Evolutionary conservation across 495 filamentous ascomycete genomes (phyloP).

Genomic region (Collariella sp.): DNA sequence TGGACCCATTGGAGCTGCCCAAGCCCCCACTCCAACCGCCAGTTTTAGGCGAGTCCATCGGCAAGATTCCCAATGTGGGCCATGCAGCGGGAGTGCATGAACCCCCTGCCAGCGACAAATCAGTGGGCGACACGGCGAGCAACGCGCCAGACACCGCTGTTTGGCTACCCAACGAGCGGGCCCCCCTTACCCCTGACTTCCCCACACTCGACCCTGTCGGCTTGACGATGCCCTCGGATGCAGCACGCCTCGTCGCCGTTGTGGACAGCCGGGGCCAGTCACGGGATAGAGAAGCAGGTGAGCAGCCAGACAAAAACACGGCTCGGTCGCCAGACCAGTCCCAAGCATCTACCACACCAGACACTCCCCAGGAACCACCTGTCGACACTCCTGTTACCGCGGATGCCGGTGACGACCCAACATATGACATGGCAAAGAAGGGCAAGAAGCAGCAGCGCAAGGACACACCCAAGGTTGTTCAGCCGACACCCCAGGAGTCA

Average conservation of each 20-base stretch:
- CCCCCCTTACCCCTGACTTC: conserved; percentile 6
- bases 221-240: conserved; percentile 2
- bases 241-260: conserved; percentile 3
- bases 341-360: conserved; percentile 1
- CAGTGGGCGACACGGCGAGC: conserved; percentile 23
- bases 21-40: conserved; percentile 11
- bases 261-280: conserved; percentile 5
- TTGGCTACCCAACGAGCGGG: conserved; percentile 20
- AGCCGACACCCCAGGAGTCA: conserved; percentile 5
- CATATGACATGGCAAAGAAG: conserved; percentile 25
- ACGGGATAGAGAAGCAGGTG: conserved; percentile 6
- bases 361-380: conserved; percentile 4
- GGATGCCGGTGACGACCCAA: conserved; percentile 14
- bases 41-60: conserved; percentile 15
- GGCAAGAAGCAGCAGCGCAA: conserved; percentile 28
- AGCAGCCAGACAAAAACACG: conserved; percentile 10
- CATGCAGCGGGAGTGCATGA: conserved; percentile 19
- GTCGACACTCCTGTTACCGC: conserved; percentile 5
- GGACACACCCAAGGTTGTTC: conserved; percentile 8
- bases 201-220: conserved; percentile 11
- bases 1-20: conserved; percentile 6
- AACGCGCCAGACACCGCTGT: conserved; percentile 24
- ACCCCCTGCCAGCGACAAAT: conserved; percentile 22
- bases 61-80: conserved; percentile 15
- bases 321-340: conserved; percentile 7